Evolutionary conservation across 2,329 filamentous ascomycete genomes (phyloP).

Genomic region (Triangularia verruculosa): DNA sequence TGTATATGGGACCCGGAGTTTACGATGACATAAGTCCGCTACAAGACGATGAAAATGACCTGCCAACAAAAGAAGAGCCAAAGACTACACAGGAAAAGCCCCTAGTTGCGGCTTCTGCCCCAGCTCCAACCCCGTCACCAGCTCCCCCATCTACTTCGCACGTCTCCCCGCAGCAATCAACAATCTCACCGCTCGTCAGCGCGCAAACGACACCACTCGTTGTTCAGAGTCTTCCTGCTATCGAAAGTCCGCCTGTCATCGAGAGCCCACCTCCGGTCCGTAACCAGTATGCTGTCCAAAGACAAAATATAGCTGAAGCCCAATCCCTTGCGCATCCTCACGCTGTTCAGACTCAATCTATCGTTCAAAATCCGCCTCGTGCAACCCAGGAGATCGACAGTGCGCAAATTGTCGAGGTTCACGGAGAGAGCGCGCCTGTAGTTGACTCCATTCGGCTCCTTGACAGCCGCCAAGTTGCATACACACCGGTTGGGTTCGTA

Average conservation of each 20-base stretch:
- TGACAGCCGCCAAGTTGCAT: conserved; percentile 34
- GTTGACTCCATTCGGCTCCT: conserved; percentile 28
- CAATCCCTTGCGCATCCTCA: neutral
- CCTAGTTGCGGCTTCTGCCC: neutral
- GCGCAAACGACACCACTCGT: conserved; percentile 28
- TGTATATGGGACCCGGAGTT: conserved; percentile 49
- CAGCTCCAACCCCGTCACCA: neutral
- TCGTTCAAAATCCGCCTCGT: neutral
- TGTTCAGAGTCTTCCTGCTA: conserved; percentile 25
- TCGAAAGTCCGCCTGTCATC: conserved; percentile 12
- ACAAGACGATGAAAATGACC: conserved; percentile 44
- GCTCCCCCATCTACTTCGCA: neutral
- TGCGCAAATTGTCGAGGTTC: neutral
- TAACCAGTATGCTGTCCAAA: neutral
- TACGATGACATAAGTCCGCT: conserved; percentile 47
- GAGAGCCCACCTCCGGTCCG: neutral
- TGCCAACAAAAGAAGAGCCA: conserved; percentile 25
- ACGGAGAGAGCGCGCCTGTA: neutral
- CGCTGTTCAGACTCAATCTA: neutral
- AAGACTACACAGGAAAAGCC: neutral
- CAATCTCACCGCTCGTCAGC: conserved; percentile 29
- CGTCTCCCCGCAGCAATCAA: conserved; percentile 6
- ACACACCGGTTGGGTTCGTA: conserved; percentile 43
- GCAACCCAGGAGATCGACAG: conserved; percentile 9
- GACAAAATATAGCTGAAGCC: neutral